Evolutionary conservation across 768 basidiomycete species (phyloP).

Genomic region (Rhodotorula babjevae): DNA sequence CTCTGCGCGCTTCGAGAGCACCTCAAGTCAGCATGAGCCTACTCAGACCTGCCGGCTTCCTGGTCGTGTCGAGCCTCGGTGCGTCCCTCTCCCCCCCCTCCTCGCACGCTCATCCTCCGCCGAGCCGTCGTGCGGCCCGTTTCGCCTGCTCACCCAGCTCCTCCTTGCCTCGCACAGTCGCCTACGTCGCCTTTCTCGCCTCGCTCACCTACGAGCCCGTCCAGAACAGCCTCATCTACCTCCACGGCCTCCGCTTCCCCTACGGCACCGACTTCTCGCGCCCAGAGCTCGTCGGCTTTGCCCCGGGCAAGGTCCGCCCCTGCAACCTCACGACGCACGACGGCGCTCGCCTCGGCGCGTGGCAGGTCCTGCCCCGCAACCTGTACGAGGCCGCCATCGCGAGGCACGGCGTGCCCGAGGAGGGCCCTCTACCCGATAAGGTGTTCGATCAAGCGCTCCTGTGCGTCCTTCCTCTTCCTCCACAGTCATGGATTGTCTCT

Average conservation of each 20-base stretch:
- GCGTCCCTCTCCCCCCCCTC: not conserved
- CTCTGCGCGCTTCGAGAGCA: too few species aligned
- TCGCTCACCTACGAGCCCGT: slow-evolving; percentile 44
- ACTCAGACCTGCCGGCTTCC: slow-evolving; percentile 45
- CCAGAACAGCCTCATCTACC: slow-evolving; percentile 55
- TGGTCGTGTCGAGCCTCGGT: slow-evolving; percentile 49
- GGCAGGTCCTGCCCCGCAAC: slow-evolving; percentile 70
- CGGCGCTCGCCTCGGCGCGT: slow-evolving; percentile 73
- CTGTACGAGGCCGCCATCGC: slow-evolving; percentile 55
- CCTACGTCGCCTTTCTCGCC: slow-evolving; percentile 56
- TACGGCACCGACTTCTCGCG: slow-evolving; percentile 54
- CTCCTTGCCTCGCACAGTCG: slow-evolving; percentile 35
- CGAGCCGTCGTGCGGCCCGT: too few species aligned
- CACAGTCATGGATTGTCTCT: too few species aligned
- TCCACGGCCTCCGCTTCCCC: slow-evolving; percentile 62
- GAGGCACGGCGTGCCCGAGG: slow-evolving; percentile 36
- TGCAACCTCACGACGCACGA: slow-evolving; percentile 67
- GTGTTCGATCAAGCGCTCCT: slow-evolving; percentile 22
- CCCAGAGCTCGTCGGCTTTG: slow-evolving; percentile 74
- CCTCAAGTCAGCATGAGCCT: slow-evolving; percentile 9
- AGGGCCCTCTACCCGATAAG: slow-evolving; percentile 44
- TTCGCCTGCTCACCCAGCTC: too few species aligned
- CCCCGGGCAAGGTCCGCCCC: slow-evolving; percentile 75
- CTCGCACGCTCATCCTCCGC: not conserved
- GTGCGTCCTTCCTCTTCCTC: slow-evolving; percentile 19